Conservation (phyloP, 2,329 filamentous ascomycete genomes). For the Aspergillus terreus region DNA sequence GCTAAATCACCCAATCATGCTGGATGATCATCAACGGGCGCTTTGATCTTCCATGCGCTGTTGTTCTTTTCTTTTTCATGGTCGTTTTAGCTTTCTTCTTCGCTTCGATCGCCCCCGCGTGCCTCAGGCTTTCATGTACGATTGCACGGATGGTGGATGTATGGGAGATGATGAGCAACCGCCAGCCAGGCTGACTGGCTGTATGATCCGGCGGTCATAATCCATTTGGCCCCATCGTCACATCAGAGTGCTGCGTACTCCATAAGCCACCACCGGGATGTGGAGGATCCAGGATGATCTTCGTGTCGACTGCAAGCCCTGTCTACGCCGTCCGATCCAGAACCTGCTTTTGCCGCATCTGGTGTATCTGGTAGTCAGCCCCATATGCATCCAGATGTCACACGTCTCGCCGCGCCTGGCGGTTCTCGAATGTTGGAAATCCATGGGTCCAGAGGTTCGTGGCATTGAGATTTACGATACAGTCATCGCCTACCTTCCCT, state of each 20-base stretch:
- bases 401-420: constrained; percentile 4
- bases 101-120: not conserved
- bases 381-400: constrained; percentile 4
- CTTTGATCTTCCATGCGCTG: not conserved
- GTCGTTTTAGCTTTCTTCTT: not conserved
- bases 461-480: not conserved
- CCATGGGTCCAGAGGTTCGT: not conserved
- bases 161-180: not conserved
- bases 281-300: constrained; percentile 4
- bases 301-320: constrained; percentile 1
- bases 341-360: not conserved
- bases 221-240: too few species aligned
- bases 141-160: not conserved
- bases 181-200: not conserved
- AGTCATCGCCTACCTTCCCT: not conserved
- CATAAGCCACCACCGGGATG: not conserved
- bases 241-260: not conserved
- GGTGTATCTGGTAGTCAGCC: constrained; percentile 1
- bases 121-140: not conserved
- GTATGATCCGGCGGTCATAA: not conserved
- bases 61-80: not conserved
- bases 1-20: not conserved
- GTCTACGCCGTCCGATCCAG: not conserved
- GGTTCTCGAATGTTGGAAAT: not conserved
- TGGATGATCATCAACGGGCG: not conserved